phyloP scores from a whole-genome alignment of 2,329 filamentous ascomycete genomes.

The Nothophoma quercina region DNA sequence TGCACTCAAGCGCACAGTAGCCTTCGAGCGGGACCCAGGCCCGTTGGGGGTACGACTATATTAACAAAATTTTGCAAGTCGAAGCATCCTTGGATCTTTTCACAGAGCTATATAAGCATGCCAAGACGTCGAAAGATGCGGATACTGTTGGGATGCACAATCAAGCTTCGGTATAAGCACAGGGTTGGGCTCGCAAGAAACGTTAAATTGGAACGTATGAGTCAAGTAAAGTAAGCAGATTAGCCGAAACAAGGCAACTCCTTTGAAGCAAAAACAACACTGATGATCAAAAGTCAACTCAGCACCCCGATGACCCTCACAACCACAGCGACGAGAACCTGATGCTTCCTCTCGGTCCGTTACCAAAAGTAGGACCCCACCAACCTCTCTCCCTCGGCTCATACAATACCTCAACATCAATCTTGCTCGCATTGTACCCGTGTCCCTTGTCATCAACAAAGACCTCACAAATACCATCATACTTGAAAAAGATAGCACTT shows the following conservation, averaged over 20 bases:
- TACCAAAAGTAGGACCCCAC: slow-evolving; percentile 9
- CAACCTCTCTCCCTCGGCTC: slow-evolving; percentile 11
- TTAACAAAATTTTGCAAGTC: too few relatives aligned
- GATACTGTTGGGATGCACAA: too few relatives aligned
- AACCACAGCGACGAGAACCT: slow-evolving; percentile 15
- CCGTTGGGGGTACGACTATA: too few relatives aligned
- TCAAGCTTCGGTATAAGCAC: too few relatives aligned
- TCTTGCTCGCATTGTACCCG: slow-evolving; percentile 1
- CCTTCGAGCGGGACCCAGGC: too few relatives aligned
- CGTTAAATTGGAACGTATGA: too few relatives aligned
- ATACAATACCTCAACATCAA: slow-evolving; percentile 11
- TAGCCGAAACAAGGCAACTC: background rate
- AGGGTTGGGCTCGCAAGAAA: too few relatives aligned
- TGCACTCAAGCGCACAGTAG: too few relatives aligned
- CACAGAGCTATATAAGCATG: too few relatives aligned
- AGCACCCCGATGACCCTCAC: background rate
- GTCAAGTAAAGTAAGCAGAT: background rate
- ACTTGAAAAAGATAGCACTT: slow-evolving; percentile 15
- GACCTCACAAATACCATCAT: slow-evolving; percentile 11
- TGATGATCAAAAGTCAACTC: background rate
- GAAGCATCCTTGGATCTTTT: too few relatives aligned
- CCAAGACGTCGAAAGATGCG: too few relatives aligned
- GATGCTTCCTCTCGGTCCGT: slow-evolving; percentile 10
- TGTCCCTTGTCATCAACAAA: background rate
- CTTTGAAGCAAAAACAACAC: too few relatives aligned